phyloP scores from a whole-genome alignment of 164 flowering plant genomes.

The Chloranthus sessilifolius region DNA sequence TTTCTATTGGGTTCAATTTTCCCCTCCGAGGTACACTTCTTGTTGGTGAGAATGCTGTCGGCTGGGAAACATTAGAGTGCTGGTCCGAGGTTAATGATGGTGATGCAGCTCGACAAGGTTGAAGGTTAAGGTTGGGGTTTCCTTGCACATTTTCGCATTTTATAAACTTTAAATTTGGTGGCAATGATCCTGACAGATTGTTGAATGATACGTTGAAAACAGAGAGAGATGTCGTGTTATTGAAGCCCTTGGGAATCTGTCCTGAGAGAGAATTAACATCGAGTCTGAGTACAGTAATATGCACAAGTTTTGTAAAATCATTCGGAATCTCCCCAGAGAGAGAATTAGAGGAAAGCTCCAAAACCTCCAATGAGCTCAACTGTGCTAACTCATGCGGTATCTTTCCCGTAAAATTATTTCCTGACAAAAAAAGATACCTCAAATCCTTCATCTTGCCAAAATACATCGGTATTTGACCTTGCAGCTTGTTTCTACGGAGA shows the following conservation, averaged over 20 bases:
- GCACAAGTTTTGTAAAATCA: conserved; percentile 17
- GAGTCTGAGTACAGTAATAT: conserved; percentile 21
- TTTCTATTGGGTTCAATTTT: conserved; percentile 37
- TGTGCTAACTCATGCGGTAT: conserved; percentile 20
- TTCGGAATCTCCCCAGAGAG: conserved; percentile 31
- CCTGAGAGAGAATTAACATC: conserved; percentile 28
- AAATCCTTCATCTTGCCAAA: conserved; percentile 18
- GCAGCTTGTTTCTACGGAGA: conserved; percentile 24
- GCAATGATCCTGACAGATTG: conserved; percentile 17
- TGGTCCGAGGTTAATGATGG: neutral
- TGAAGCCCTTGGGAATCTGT: conserved; percentile 22
- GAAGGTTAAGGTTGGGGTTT: conserved; percentile 9
- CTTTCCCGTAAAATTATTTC: conserved; percentile 28
- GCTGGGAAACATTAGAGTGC: neutral
- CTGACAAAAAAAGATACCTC: conserved; percentile 20
- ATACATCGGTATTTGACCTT: conserved; percentile 21
- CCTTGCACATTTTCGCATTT: conserved; percentile 15
- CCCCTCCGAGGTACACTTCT: conserved; percentile 6
- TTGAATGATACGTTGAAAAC: conserved; percentile 23
- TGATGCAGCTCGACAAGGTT: conserved; percentile 5
- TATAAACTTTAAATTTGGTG: conserved; percentile 26
- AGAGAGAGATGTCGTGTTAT: conserved; percentile 18
- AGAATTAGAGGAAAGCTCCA: conserved; percentile 28
- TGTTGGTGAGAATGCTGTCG: conserved; percentile 4
- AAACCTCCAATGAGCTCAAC: conserved; percentile 21